Percentiles rank a stretch among this genome's conserved stretches.
These are phyloP conservation scores for Cochlearia excelsa DNA, from an alignment of 345 rosid species.

Conservation along the genomic window DNA sequence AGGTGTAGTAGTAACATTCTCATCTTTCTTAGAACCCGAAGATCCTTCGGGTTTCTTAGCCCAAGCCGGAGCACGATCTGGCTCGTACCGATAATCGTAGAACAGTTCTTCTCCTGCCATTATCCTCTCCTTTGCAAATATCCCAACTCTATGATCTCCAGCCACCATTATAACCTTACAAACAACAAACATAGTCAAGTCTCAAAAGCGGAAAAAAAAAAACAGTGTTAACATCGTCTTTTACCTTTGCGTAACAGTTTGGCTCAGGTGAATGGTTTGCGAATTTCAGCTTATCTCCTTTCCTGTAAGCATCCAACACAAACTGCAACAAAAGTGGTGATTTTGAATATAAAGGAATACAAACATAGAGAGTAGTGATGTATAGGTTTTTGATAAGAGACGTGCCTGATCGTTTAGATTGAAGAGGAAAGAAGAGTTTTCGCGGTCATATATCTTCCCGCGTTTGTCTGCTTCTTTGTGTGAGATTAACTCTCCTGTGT, in stretches of 20 bases:
- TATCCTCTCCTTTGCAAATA: slow-evolving; percentile 92
- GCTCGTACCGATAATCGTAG: slow-evolving; percentile 92
- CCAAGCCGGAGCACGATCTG: slow-evolving; percentile 98
- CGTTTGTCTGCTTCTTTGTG: slow-evolving; percentile 99
- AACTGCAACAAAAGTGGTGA: slow-evolving; percentile 50
- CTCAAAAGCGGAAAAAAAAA: background rate
- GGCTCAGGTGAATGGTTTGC: slow-evolving; percentile 99
- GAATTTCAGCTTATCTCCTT: slow-evolving; percentile 95
- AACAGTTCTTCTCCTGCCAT: slow-evolving; percentile 88
- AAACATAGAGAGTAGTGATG: too few relatives aligned
- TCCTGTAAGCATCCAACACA: slow-evolving; percentile 96
- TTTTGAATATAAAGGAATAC: too few relatives aligned
- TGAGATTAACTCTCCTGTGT: slow-evolving; percentile 97
- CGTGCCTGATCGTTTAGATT: slow-evolving; percentile 95
- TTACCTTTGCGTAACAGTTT: slow-evolving; percentile 96
- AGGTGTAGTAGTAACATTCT: slow-evolving; percentile 61
- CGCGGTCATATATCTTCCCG: slow-evolving; percentile 97
- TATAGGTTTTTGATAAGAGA: background rate
- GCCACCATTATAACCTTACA: slow-evolving; percentile 88
- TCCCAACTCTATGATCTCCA: slow-evolving; percentile 95
- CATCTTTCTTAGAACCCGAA: slow-evolving; percentile 81
- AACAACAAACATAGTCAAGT: slow-evolving; percentile 24
- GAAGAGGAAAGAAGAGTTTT: slow-evolving; percentile 96
- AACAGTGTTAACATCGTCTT: background rate
- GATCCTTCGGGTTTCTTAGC: slow-evolving; percentile 84